These are phyloP conservation scores for Sugiyamaella smithiae DNA, from an alignment of 805 yeast genomes.

Conservation along the genomic window DNA sequence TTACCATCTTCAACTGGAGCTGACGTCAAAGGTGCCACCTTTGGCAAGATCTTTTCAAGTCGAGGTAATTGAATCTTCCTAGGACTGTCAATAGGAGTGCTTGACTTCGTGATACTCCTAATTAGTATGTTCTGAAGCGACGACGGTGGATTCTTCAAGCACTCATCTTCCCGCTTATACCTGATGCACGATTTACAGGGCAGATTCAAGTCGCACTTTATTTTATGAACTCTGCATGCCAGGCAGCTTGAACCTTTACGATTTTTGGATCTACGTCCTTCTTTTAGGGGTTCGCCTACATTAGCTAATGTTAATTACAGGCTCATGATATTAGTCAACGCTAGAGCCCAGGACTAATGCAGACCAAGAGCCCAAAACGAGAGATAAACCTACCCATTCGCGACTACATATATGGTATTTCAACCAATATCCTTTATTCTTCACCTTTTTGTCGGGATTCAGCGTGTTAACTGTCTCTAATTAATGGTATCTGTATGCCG, in stretches of 20 bases:
- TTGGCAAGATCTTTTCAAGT: background rate
- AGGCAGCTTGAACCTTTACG: conserved; percentile 2
- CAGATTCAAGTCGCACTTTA: background rate
- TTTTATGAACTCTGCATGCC: background rate
- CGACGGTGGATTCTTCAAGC: background rate
- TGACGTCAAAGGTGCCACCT: background rate
- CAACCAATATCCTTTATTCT: no score
- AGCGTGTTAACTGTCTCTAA: no score
- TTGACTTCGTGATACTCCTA: background rate
- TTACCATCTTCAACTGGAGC: background rate
- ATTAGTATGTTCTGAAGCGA: background rate
- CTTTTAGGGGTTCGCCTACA: no score
- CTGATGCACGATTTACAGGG: background rate
- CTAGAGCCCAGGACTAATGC: no score
- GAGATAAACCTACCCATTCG: no score
- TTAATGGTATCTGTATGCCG: no score
- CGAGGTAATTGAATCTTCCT: background rate
- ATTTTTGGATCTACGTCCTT: background rate
- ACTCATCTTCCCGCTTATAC: background rate
- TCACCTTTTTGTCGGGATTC: no score
- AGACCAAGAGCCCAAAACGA: no score
- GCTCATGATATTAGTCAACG: no score
- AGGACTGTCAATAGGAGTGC: background rate
- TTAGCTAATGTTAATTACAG: no score
- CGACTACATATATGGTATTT: no score